Evolutionary conservation across 2,329 filamentous ascomycete genomes (phyloP).

Genomic region (Dactylellina parvicollis): DNA sequence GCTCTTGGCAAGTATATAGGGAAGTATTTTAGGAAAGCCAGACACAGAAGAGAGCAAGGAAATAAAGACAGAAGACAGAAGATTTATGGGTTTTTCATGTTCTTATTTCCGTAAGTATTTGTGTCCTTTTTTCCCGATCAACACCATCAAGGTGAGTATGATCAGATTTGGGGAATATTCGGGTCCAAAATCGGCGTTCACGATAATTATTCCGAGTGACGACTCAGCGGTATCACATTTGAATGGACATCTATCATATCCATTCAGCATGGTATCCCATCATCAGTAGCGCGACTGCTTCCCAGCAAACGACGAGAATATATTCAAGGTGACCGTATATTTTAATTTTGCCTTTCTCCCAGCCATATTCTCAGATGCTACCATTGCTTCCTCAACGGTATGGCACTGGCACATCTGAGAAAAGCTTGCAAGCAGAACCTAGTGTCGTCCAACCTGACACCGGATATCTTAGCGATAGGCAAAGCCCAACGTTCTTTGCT

Average conservation of each 20-base stretch:
- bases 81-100: slow-evolving; percentile 16
- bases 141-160: slow-evolving; percentile 53
- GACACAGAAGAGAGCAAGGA: slow-evolving; percentile 13
- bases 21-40: slow-evolving; percentile 43
- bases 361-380: neutral
- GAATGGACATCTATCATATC: neutral
- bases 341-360: neutral
- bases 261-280: neutral
- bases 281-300: neutral
- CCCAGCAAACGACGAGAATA: neutral
- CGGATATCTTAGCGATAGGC: neutral
- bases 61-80: slow-evolving; percentile 11
- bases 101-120: slow-evolving; percentile 42
- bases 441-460: slow-evolving; percentile 41
- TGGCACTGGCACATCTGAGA: neutral
- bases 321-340: slow-evolving; percentile 4
- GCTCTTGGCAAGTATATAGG: slow-evolving; percentile 39
- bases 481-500: neutral
- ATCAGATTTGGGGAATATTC: slow-evolving; percentile 38
- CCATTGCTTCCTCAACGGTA: neutral
- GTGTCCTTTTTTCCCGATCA: slow-evolving; percentile 40
- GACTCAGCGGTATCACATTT: neutral
- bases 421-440: neutral
- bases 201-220: slow-evolving; percentile 14
- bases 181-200: slow-evolving; percentile 5